A percentile compares a stretch with the other conserved stretches of the same genome.
Conservation (phyloP, 805 yeast genomes). For the Lipomyces chichibuensis region DNA sequence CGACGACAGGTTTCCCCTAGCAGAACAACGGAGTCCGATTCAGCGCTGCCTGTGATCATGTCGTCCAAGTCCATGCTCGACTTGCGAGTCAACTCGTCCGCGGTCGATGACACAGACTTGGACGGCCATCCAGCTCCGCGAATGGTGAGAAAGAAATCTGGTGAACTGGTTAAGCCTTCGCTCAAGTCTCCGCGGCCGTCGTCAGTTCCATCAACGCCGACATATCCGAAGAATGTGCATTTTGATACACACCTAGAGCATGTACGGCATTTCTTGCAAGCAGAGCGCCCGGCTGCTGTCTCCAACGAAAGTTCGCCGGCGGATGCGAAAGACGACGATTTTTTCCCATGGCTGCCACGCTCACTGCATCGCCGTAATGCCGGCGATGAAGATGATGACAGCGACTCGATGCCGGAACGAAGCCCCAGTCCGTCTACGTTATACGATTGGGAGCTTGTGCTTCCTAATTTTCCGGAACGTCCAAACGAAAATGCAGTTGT, state of each 20-base stretch:
- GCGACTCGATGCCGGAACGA: conserved; percentile 2
- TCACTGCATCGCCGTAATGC: conserved; percentile 38
- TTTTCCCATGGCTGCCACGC: conserved; percentile 38
- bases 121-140: conserved; percentile 23
- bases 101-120: conserved; percentile 24
- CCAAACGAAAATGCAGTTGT: conserved; percentile 44
- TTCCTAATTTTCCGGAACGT: conserved; percentile 43
- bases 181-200: conserved; percentile 51
- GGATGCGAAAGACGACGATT: conserved; percentile 44
- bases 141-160: conserved; percentile 79
- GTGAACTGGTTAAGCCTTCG: conserved; percentile 81
- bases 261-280: conserved; percentile 70
- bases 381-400: conserved; percentile 26
- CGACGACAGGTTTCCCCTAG: conserved; percentile 15
- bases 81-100: conserved; percentile 11
- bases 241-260: conserved; percentile 64
- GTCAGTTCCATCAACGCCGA: conserved; percentile 49
- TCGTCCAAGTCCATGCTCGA: conserved; percentile 31
- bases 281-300: conserved; percentile 77
- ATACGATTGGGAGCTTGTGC: conserved; percentile 42
- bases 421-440: conserved; percentile 28
- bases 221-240: conserved; percentile 77
- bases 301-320: conserved; percentile 67
- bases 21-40: background rate
- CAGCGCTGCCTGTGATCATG: background rate